These are phyloP conservation scores for Fraxinus albicans DNA, from an alignment of 305 asterid genomes.

Conservation along the genomic window DNA sequence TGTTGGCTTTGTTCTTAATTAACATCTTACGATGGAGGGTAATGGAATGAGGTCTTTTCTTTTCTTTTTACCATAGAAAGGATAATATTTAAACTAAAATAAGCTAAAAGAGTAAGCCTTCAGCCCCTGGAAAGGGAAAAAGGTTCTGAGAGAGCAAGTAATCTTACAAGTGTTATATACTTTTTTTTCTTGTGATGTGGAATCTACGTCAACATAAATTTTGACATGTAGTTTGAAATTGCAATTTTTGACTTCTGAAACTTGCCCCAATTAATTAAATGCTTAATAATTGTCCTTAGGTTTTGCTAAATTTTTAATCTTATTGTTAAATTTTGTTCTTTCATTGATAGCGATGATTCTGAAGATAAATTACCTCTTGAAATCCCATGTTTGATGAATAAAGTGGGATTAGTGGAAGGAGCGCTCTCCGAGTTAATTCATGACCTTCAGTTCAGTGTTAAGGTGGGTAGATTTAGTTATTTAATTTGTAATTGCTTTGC, in stretches of 20 bases:
- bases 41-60: neutral
- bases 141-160: neutral
- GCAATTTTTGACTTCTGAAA: neutral
- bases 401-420: conserved; percentile 57
- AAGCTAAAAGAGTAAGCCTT: neutral
- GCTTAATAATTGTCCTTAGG: conserved; percentile 7
- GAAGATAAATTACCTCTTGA: conserved; percentile 41
- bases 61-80: neutral
- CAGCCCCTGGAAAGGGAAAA: neutral
- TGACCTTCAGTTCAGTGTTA: conserved; percentile 52
- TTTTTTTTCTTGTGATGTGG: neutral
- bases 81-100: neutral
- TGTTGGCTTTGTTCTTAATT: neutral
- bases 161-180: conserved; percentile 14
- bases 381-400: conserved; percentile 60
- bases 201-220: neutral
- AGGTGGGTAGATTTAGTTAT: conserved; percentile 47
- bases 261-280: neutral
- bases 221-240: neutral
- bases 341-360: conserved; percentile 60
- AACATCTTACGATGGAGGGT: neutral
- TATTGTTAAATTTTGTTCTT: conserved; percentile 13
- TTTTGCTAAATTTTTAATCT: neutral
- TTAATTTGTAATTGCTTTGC: neutral
- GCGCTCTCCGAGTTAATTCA: conserved; percentile 62